These are phyloP conservation scores for Shiraia sp. DNA, from an alignment of 2,329 filamentous ascomycete genomes.

Conservation along the genomic window DNA sequence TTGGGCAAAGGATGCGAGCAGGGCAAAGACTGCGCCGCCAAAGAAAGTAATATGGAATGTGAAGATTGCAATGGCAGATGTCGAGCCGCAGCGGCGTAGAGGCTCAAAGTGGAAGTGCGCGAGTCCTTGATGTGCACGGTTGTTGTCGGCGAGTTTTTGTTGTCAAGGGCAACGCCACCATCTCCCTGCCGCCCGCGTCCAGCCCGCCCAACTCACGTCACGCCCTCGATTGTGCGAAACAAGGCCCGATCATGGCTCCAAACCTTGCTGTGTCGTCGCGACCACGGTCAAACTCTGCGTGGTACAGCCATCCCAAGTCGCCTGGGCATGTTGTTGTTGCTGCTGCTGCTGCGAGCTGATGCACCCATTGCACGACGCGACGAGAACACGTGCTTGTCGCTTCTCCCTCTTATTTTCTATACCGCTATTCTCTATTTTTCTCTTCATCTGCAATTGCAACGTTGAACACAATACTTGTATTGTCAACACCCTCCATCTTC, in stretches of 20 bases:
- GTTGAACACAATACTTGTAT: no score
- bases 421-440: no score
- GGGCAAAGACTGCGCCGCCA: constrained; percentile 26
- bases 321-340: no score
- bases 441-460: no score
- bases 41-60: constrained; percentile 40
- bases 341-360: no score
- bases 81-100: constrained; percentile 26
- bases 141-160: constrained; percentile 27
- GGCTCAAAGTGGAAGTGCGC: constrained; percentile 26
- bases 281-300: background rate
- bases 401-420: no score
- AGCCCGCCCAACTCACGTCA: constrained; percentile 15
- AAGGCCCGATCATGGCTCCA: background rate
- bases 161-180: constrained; percentile 18
- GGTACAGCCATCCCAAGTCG: background rate
- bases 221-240: constrained; percentile 6
- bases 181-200: background rate
- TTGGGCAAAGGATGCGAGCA: constrained; percentile 24
- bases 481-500: no score
- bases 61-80: constrained; percentile 22
- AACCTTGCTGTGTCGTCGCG: background rate
- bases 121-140: constrained; percentile 9
- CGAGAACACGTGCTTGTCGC: no score
- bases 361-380: no score